phyloP scores from a whole-genome alignment of 345 rosid genomes.

The Stellera chamaejasme region DNA sequence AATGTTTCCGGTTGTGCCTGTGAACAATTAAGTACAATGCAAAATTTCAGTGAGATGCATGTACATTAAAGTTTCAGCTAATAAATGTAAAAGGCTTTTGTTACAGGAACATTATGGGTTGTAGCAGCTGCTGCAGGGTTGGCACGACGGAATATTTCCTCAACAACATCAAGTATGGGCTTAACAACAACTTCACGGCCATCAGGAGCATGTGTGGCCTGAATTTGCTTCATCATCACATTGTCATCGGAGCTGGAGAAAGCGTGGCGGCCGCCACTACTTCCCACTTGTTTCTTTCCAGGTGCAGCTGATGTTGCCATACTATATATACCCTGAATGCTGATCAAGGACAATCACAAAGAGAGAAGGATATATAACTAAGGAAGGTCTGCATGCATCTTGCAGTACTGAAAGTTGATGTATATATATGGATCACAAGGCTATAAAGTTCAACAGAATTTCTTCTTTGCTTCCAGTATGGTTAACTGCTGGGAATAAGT shows the following conservation, averaged over 20 bases:
- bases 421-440: conserved; percentile 16
- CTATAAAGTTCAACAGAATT: conserved; percentile 12
- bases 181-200: conserved; percentile 33
- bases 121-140: conserved; percentile 3
- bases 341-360: not conserved
- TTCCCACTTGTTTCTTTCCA: not conserved
- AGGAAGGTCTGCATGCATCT: conserved; percentile 1
- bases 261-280: conserved; percentile 14
- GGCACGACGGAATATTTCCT: conserved; percentile 42
- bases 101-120: conserved; percentile 7
- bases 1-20: conserved; percentile 28
- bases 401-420: conserved; percentile 7
- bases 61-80: not conserved
- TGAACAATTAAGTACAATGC: not conserved
- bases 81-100: not conserved
- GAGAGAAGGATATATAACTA: not conserved
- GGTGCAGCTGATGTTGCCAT: conserved; percentile 9
- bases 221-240: conserved; percentile 44
- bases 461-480: conserved; percentile 42
- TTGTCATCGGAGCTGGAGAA: conserved; percentile 46
- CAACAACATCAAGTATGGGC: conserved; percentile 36
- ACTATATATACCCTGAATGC: conserved; percentile 1
- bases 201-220: conserved; percentile 53
- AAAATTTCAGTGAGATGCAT: not conserved
- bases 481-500: conserved; percentile 13